A percentile compares a stretch with the other conserved stretches of the same genome.
Evolutionary conservation across 2,329 filamentous ascomycete genomes (phyloP).

Genomic region (Cadophora sp.): DNA sequence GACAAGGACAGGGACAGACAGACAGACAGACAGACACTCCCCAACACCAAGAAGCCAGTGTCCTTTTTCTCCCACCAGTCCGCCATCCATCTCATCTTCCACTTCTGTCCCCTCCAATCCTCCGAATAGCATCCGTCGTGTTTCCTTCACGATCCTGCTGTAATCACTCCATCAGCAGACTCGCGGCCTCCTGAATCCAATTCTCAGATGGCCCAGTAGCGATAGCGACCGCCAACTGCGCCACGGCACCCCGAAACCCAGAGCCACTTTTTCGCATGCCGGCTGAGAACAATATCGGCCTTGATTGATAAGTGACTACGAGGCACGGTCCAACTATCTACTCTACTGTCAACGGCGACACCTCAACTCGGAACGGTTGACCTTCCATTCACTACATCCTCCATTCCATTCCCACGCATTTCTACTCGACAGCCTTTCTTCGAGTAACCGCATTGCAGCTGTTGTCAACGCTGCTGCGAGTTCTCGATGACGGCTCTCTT

Average conservation of each 20-base stretch:
- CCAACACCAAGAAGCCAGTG: background rate
- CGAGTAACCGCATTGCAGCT: conserved; percentile 37
- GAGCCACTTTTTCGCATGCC: conserved; percentile 7
- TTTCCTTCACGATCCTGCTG: background rate
- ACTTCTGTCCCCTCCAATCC: background rate
- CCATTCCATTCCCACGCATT: background rate
- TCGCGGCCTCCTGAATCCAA: conserved; percentile 3
- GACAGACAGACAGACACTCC: background rate
- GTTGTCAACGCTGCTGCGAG: conserved; percentile 38
- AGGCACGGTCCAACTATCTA: conserved; percentile 19
- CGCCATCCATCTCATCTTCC: no score
- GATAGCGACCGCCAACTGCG: conserved; percentile 9
- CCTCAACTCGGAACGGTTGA: background rate
- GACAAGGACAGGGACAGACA: no score
- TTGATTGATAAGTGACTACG: conserved; percentile 21
- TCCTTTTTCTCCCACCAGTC: background rate
- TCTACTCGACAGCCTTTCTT: conserved; percentile 9
- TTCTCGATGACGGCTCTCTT: conserved; percentile 42
- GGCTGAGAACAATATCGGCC: background rate
- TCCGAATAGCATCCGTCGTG: conserved; percentile 6
- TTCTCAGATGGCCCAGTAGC: conserved; percentile 3
- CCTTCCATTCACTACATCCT: conserved; percentile 17
- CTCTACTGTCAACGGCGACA: conserved; percentile 13
- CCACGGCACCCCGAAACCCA: conserved; percentile 9
- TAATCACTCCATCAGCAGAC: conserved; percentile 11